These are phyloP conservation scores for Coprinopsis sp. DNA, from an alignment of 768 basidiomycete genomes.

Conservation along the genomic window DNA sequence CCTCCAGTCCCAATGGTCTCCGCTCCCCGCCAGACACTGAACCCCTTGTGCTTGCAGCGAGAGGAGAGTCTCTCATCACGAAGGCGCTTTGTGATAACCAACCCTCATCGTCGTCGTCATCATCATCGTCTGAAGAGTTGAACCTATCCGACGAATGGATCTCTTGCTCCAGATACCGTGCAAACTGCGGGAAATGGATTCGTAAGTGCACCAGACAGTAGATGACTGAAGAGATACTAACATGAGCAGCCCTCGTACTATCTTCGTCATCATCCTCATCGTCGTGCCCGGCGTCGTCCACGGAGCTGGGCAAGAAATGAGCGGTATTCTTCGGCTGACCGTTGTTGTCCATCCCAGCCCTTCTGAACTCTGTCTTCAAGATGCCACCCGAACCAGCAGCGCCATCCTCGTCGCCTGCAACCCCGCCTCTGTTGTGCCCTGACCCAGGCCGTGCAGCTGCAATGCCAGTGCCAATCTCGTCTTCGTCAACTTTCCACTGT, in stretches of 20 bases:
- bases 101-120: constrained; percentile 75
- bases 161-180: constrained; percentile 72
- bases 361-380: constrained; percentile 13
- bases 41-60: too few species aligned
- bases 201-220: constrained; percentile 9
- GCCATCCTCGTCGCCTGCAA: constrained; percentile 10
- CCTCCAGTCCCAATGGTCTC: constrained; percentile 38
- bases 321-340: constrained; percentile 24
- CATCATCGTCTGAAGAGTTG: constrained; percentile 39
- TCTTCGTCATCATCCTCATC: constrained; percentile 43
- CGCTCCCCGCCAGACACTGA: constrained; percentile 40
- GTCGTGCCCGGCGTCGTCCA: constrained; percentile 30
- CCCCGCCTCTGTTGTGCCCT: too few species aligned
- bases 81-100: constrained; percentile 82
- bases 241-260: constrained; percentile 34
- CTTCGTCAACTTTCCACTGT: constrained; percentile 73
- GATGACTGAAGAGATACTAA: constrained; percentile 23
- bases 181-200: constrained; percentile 49
- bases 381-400: constrained; percentile 14
- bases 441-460: too few species aligned
- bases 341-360: constrained; percentile 1
- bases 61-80: constrained; percentile 46
- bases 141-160: constrained; percentile 60
- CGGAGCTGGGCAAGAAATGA: constrained; percentile 30
- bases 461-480: constrained; percentile 30